Evolutionary conservation across 139 green algal species (phyloP), one percentile per base, ranked within the genome.

Genomic region (Parachlorella kessleri): DNA sequence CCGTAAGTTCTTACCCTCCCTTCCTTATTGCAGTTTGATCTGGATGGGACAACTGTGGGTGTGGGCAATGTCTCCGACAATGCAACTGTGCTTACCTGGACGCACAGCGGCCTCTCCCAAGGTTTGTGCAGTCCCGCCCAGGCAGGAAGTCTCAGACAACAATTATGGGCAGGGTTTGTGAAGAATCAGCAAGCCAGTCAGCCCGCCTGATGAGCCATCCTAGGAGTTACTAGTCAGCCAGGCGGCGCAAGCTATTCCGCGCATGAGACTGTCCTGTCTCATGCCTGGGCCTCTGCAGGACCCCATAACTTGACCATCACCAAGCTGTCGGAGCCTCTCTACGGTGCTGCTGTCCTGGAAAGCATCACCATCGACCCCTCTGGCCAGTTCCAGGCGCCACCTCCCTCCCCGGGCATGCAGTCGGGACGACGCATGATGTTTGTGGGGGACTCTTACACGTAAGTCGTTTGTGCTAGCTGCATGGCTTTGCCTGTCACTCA

Each of bases 361-460:
- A 65, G 30, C 30, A 41, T 64, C 40, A 30, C 10, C n/a, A 40
- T 75, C 1, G 28, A 10, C n/a, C 3, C 28, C 8, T 40, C 40
- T 41, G 70, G 70, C 7, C 70, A 41, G 30, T 75, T 75, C 70
- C 40, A 64, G 70, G 4, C 40, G n/a, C 70, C 70, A 41, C 70
- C 70, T 30, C 70, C 70, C 37, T n/a, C 40, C 3, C 39, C 39
- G 28, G 70, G 70, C n/a, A 41, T n/a, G 37, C 28, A 32, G 26
- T 59, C 24, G 18, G 70, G 70, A 41, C 70, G 70, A 3, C 42
- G 70, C 28, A 63, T 75, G 9, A 40, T 75, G 9, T 75, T 75
- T 30, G 14, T 75, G 28, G 70, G 70, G 10, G 70, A 75, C 40
- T 40, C n/a, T 5, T 75, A 64, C 40, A 75, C 70, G 6, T 41